Evolutionary conservation across 73 alveolate species (phyloP).

Genomic region (Paramecium sonneborni): DNA sequence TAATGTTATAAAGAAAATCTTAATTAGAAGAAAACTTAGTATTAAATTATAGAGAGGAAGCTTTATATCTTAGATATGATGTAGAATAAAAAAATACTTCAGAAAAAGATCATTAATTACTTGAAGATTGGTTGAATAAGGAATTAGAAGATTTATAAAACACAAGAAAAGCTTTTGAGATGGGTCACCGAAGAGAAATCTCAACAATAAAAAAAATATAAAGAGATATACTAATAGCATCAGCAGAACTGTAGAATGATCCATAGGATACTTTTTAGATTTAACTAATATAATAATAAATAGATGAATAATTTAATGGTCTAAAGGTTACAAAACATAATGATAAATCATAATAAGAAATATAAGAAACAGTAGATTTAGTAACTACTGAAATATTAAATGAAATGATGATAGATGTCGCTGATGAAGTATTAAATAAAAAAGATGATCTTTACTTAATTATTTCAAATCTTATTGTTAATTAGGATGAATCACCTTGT

Average conservation of each 20-base stretch:
- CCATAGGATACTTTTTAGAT: background rate
- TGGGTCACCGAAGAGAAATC: background rate
- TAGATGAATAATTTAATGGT: conserved; percentile 38
- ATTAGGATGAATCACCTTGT: background rate
- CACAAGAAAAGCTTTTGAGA: conserved; percentile 30
- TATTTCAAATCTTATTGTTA: background rate
- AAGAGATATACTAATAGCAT: conserved; percentile 40
- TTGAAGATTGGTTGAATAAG: conserved; percentile 3
- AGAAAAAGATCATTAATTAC: background rate
- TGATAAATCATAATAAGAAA: conserved; percentile 6
- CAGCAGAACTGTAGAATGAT: background rate
- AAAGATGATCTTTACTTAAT: background rate
- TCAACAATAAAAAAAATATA: conserved; percentile 8
- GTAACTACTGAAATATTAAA: background rate
- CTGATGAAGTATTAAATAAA: background rate
- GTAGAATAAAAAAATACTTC: conserved; percentile 20
- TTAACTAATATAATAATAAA: background rate
- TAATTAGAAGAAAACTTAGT: background rate
- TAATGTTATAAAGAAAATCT: background rate
- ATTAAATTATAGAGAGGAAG: conserved; percentile 11
- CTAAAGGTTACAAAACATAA: background rate
- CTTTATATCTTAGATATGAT: background rate
- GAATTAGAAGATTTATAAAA: conserved; percentile 40
- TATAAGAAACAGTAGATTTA: background rate
- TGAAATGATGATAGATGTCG: background rate